Conservation (phyloP, 441 rosid species). For the Kokia cookei region DNA sequence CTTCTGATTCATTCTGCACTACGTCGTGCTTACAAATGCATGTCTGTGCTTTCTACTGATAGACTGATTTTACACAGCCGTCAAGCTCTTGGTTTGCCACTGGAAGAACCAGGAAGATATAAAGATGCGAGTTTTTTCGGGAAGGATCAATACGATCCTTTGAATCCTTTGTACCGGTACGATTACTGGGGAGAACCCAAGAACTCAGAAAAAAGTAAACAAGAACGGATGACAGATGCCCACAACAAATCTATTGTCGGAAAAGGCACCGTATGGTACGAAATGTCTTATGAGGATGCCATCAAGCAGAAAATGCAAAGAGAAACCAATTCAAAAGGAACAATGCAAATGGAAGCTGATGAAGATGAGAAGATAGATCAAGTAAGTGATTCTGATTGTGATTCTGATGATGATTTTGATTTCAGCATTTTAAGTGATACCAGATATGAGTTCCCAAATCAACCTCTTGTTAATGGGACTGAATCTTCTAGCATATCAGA, state of each 20-base stretch:
- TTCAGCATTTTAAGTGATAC: slow-evolving; percentile 61
- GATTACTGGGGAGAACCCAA: slow-evolving; percentile 98
- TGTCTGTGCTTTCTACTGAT: not conserved
- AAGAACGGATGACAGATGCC: slow-evolving; percentile 64
- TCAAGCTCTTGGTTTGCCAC: slow-evolving; percentile 77
- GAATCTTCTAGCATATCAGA: slow-evolving; percentile 57
- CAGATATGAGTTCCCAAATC: slow-evolving; percentile 31
- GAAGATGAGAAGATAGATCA: slow-evolving; percentile 18
- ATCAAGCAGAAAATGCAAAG: slow-evolving; percentile 54
- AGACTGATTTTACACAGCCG: slow-evolving; percentile 41
- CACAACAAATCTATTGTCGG: slow-evolving; percentile 88
- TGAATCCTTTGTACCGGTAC: slow-evolving; percentile 69
- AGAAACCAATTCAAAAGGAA: slow-evolving; percentile 38
- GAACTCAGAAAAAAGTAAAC: slow-evolving; percentile 84
- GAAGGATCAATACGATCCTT: slow-evolving; percentile 82
- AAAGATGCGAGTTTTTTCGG: slow-evolving; percentile 78
- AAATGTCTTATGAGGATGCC: slow-evolving; percentile 77
- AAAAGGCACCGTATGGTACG: slow-evolving; percentile 78
- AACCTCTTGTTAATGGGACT: slow-evolving; percentile 79
- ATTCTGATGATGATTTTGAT: slow-evolving; percentile 55
- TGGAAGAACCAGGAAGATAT: slow-evolving; percentile 94
- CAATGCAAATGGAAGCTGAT: slow-evolving; percentile 15
- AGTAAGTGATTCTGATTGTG: slow-evolving; percentile 10
- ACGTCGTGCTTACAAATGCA: not conserved
- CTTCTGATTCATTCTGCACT: not conserved